A percentile compares a stretch with the other conserved stretches of the same genome.
These are phyloP conservation scores for Spinacia oleracea DNA, from an alignment of 179 eudicot genomes.

Conservation along the genomic window DNA sequence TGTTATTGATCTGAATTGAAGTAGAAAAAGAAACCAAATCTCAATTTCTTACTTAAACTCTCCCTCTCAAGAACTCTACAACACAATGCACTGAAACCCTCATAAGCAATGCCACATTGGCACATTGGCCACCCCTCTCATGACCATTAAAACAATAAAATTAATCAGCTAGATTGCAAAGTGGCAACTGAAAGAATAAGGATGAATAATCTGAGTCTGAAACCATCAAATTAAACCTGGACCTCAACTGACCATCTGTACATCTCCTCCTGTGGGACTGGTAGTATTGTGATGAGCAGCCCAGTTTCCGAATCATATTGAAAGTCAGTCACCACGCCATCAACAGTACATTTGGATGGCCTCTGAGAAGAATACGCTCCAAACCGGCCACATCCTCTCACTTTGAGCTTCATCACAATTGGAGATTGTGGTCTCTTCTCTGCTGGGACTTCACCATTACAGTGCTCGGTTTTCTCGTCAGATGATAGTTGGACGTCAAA, in stretches of 20 bases:
- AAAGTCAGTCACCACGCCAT: slow-evolving; percentile 37
- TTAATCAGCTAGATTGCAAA: background rate
- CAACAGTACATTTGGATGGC: slow-evolving; percentile 64
- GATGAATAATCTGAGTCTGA: background rate
- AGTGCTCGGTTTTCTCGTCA: slow-evolving; percentile 26
- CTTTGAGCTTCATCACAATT: slow-evolving; percentile 53
- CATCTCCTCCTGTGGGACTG: slow-evolving; percentile 68
- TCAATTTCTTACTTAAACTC: background rate
- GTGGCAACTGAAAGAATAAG: slow-evolving; percentile 19
- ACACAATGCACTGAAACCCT: slow-evolving; percentile 9
- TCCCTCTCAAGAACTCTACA: background rate
- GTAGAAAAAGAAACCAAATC: background rate
- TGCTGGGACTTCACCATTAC: slow-evolving; percentile 32
- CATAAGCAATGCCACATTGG: background rate
- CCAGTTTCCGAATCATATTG: slow-evolving; percentile 51
- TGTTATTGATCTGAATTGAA: no score
- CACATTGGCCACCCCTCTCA: background rate
- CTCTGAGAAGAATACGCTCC: slow-evolving; percentile 68
- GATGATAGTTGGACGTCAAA: slow-evolving; percentile 35
- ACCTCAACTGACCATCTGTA: slow-evolving; percentile 70
- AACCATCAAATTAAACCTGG: slow-evolving; percentile 35
- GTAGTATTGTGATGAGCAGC: slow-evolving; percentile 51
- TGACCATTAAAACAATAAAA: background rate
- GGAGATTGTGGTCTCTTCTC: slow-evolving; percentile 32
- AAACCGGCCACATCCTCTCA: slow-evolving; percentile 77